Evolutionary conservation across 805 yeast genomes (phyloP), one percentile per base, ranked within the genome.

Genomic region (Candida schatavii): DNA sequence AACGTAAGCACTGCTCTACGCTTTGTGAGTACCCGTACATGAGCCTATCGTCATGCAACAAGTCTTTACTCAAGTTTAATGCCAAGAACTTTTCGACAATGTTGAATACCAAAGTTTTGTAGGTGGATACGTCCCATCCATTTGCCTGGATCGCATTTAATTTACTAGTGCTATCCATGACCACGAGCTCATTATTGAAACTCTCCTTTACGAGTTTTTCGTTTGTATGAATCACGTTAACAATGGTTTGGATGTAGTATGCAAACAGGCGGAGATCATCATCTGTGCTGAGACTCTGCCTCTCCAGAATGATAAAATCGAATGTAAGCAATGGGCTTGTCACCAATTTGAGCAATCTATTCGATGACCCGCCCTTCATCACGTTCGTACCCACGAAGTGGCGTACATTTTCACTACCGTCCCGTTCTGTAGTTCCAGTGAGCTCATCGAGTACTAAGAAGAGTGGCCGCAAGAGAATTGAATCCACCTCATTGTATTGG

Each of bases 371-470:
- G 21, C 73, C 64, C 34, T 68, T 62, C 2, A 75, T 42, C 5
- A 69, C 59, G 2, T 65, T 22, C 17, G 17, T 61, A 22, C 62
- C 51, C 3, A 83, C 56, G 78, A 86, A 82, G 39, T 74, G 69
- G 2, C 70, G 61, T 0, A 75, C 73, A 7, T 67, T 55, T 4
- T 74, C 51, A 31, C 66, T 65, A 31, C 70, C 62, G 5, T 77
- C 72, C 9, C 66, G 68, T 33, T 70, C 74, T 37, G 64, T 68
- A 23, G 7, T 23, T 23, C 10, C 27, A 35, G 60, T 59, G 17
- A 85, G 57, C 32, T 80, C 84, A 55, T 89, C 96, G 26, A 90
- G 58, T 14, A 87, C 64, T 1, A 87, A 56, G 45, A 81, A 78
- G 4, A 88, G 57, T 0, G 96, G 93, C 47, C 83, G 70, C 5